Percentiles rank a stretch among this genome's conserved stretches.
Conservation (phyloP, 1,284 basidiomycete species). For the Rhizoctonia solani region DNA sequence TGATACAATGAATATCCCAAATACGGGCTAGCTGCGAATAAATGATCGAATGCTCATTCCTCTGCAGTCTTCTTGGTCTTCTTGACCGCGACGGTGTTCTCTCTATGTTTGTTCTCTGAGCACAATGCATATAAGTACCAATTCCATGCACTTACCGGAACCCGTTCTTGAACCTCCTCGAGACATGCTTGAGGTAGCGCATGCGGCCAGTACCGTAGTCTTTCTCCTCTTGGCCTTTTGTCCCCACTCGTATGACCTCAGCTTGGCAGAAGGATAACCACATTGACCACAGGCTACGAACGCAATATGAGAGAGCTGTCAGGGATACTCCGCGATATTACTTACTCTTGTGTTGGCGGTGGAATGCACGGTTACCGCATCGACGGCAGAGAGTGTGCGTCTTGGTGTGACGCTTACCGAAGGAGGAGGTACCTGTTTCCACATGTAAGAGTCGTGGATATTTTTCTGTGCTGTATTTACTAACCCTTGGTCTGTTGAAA, state of each 20-base stretch:
- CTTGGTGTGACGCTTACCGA: slow-evolving; percentile 98
- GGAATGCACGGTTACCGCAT: slow-evolving; percentile 91
- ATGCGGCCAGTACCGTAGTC: slow-evolving; percentile 98
- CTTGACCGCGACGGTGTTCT: slow-evolving; percentile 67
- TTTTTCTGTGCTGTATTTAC: slow-evolving; percentile 23
- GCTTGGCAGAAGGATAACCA: slow-evolving; percentile 94
- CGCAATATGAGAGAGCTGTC: slow-evolving; percentile 15
- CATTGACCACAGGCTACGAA: slow-evolving; percentile 86
- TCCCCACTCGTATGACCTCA: slow-evolving; percentile 97
- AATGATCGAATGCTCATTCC: slow-evolving; percentile 9
- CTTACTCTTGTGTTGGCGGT: slow-evolving; percentile 96
- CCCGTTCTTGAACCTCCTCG: slow-evolving; percentile 96
- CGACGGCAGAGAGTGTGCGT: slow-evolving; percentile 96
- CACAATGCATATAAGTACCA: slow-evolving; percentile 25
- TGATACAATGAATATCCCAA: slow-evolving; percentile 22
- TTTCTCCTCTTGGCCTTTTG: slow-evolving; percentile 99
- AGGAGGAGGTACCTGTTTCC: slow-evolving; percentile 82
- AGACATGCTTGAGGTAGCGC: slow-evolving; percentile 90
- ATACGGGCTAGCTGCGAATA: background rate
- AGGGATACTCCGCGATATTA: slow-evolving; percentile 37
- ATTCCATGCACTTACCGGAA: slow-evolving; percentile 70
- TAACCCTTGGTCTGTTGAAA: slow-evolving; percentile 71
- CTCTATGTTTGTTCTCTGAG: slow-evolving; percentile 53
- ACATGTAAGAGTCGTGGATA: slow-evolving; percentile 41
- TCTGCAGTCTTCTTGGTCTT: slow-evolving; percentile 47